Evolutionary conservation across 2,329 filamentous ascomycete genomes (phyloP).

Genomic region (Camillea tinctor): DNA sequence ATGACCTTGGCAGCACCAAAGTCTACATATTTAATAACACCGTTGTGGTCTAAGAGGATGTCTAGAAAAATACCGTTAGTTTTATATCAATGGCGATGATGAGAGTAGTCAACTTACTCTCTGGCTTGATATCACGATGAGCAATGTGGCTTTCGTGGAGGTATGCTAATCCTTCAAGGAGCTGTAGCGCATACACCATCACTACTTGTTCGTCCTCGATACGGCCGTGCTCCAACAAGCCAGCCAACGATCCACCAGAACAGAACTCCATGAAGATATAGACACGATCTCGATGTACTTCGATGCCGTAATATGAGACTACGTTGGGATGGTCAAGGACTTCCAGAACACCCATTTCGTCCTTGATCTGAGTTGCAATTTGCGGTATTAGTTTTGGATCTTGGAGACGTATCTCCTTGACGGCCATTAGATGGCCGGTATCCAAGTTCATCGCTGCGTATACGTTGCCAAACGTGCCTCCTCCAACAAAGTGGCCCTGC

Average conservation of each 20-base stretch:
- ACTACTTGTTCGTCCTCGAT: conserved; percentile 98
- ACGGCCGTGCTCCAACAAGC: conserved; percentile 86
- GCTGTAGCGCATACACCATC: conserved; percentile 92
- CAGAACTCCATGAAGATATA: conserved; percentile 99
- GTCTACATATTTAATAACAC: conserved; percentile 98
- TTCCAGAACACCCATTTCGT: conserved; percentile 96
- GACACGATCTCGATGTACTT: conserved; percentile 97
- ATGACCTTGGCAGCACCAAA: conserved; percentile 98
- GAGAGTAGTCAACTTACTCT: conserved; percentile 63
- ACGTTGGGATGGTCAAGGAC: conserved; percentile 96
- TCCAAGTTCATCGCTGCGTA: conserved; percentile 98
- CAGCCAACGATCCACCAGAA: conserved; percentile 88
- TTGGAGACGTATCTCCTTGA: conserved; percentile 96
- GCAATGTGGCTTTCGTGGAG: conserved; percentile 89
- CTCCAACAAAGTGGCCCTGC: conserved; percentile 96
- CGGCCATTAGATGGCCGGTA: conserved; percentile 93
- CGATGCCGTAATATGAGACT: conserved; percentile 96
- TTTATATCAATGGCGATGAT: conserved; percentile 7
- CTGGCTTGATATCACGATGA: conserved; percentile 96
- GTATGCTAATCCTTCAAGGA: conserved; percentile 91
- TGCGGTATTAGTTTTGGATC: conserved; percentile 95
- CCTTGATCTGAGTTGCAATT: conserved; percentile 88
- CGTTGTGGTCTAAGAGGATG: conserved; percentile 93
- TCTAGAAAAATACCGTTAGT: conserved; percentile 51
- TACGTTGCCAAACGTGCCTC: conserved; percentile 94